Percentiles rank a stretch among this genome's conserved stretches.
These are phyloP conservation scores for Paracamarosporium sp. DNA, from an alignment of 2,329 filamentous ascomycete species.

Conservation along the genomic window DNA sequence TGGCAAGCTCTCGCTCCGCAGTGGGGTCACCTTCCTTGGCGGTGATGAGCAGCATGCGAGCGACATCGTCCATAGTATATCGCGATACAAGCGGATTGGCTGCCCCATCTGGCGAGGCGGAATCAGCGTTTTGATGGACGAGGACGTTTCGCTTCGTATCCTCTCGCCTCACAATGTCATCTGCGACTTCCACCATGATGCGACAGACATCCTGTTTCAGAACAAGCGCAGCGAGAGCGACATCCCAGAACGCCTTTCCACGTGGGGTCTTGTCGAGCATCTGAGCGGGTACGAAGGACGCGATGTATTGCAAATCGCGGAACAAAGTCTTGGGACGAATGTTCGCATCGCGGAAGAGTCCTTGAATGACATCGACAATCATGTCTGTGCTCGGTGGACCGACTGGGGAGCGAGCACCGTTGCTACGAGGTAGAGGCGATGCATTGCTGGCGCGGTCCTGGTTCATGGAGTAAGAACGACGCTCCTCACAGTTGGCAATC, in stretches of 20 bases:
- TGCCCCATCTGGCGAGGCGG: slow-evolving; percentile 13
- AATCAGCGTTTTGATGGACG: slow-evolving; percentile 35
- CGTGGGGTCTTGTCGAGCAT: slow-evolving; percentile 64
- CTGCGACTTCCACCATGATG: slow-evolving; percentile 79
- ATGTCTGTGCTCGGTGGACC: slow-evolving; percentile 51
- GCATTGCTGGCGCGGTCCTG: slow-evolving; percentile 41
- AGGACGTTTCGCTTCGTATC: slow-evolving; percentile 66
- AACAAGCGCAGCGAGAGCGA: slow-evolving; percentile 83
- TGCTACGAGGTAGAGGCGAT: slow-evolving; percentile 46
- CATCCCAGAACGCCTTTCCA: slow-evolving; percentile 87
- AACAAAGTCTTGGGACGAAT: slow-evolving; percentile 57
- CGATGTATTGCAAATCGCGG: slow-evolving; percentile 61
- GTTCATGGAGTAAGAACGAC: slow-evolving; percentile 65
- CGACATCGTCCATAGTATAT: slow-evolving; percentile 80
- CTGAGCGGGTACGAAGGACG: slow-evolving; percentile 65
- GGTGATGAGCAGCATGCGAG: slow-evolving; percentile 88
- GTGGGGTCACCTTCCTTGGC: slow-evolving; percentile 90
- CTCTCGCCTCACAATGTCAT: slow-evolving; percentile 68
- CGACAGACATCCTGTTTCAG: slow-evolving; percentile 87
- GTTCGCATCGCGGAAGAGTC: slow-evolving; percentile 52
- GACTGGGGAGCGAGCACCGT: slow-evolving; percentile 44
- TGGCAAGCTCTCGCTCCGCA: slow-evolving; percentile 89
- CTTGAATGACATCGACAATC: slow-evolving; percentile 52
- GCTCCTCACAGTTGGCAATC: slow-evolving; percentile 73
- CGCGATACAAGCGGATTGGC: slow-evolving; percentile 58